phyloP scores from a whole-genome alignment of 768 basidiomycete genomes.

The Mycena belliarum region DNA sequence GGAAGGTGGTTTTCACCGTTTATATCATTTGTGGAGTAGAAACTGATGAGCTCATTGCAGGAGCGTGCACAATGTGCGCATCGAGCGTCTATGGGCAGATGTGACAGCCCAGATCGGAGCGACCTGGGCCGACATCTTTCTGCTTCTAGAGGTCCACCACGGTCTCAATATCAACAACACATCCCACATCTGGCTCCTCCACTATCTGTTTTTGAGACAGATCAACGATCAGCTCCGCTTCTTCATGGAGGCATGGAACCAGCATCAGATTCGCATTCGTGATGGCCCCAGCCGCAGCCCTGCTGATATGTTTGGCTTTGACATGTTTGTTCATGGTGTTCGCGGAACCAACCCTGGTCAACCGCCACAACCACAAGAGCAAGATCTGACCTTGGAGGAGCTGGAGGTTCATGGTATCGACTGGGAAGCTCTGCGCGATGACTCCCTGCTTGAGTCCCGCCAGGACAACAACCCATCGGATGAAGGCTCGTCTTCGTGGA shows the following conservation, averaged over 20 bases:
- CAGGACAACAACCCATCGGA: not conserved
- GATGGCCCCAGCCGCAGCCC: not conserved
- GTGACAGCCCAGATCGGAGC: not conserved
- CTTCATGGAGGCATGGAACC: not conserved
- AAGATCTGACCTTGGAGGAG: not conserved
- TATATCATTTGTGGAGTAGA: not conserved
- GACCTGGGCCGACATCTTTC: not conserved
- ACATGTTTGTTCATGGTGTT: not conserved
- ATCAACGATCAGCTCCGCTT: not conserved
- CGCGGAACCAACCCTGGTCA: not conserved
- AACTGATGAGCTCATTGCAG: not conserved
- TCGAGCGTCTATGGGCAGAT: not conserved
- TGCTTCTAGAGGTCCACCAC: not conserved
- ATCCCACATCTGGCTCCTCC: not conserved
- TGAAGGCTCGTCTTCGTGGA: not conserved
- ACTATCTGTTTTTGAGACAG: not conserved
- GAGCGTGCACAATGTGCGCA: not conserved
- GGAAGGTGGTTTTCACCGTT: not conserved
- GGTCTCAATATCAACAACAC: not conserved
- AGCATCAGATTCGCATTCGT: not conserved
- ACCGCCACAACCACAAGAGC: too few species aligned
- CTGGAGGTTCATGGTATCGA: slow-evolving; percentile 14
- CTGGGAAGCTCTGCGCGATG: slow-evolving; percentile 13
- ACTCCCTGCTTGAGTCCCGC: not conserved
- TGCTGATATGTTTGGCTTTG: not conserved